Conservation (phyloP, 106 monocot species). For the Acorus calamus region DNA sequence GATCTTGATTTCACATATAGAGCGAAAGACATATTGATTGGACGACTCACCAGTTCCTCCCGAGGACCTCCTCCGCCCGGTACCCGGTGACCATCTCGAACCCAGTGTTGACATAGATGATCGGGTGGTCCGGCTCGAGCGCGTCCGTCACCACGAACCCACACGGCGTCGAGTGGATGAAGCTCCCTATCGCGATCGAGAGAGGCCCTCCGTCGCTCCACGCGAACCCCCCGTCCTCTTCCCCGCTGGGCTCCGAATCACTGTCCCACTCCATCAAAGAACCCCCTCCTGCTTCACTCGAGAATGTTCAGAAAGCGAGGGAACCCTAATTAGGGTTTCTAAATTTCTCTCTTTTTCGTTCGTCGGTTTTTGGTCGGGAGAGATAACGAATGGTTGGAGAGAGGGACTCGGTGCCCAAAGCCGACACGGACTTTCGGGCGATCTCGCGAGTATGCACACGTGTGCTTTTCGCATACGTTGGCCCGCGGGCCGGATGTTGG, state of each 20-base stretch:
- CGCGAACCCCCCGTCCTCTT: slow-evolving; percentile 30
- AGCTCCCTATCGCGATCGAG: not conserved
- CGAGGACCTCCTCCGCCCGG: slow-evolving; percentile 85
- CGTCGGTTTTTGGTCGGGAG: no score
- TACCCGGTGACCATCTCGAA: slow-evolving; percentile 88
- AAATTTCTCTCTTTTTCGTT: no score
- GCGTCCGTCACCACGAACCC: slow-evolving; percentile 82
- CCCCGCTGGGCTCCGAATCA: slow-evolving; percentile 11
- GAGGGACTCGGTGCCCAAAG: no score
- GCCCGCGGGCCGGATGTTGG: no score
- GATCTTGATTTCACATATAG: no score
- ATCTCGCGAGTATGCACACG: no score
- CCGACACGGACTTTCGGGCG: no score
- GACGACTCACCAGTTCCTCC: slow-evolving; percentile 72
- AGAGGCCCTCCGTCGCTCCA: slow-evolving; percentile 8
- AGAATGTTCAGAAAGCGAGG: no score
- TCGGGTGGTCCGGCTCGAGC: slow-evolving; percentile 68
- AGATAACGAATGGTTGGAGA: no score
- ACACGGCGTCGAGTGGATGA: slow-evolving; percentile 43
- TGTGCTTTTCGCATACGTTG: no score
- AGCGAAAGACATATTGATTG: not conserved
- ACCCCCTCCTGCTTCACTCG: no score
- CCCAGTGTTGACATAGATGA: slow-evolving; percentile 82
- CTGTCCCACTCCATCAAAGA: slow-evolving; percentile 24
- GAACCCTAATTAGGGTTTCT: no score